A percentile compares a stretch with the other conserved stretches of the same genome.
These are phyloP conservation scores for Kwoniella sp. DNA, from an alignment of 768 basidiomycete species.

Conservation along the genomic window DNA sequence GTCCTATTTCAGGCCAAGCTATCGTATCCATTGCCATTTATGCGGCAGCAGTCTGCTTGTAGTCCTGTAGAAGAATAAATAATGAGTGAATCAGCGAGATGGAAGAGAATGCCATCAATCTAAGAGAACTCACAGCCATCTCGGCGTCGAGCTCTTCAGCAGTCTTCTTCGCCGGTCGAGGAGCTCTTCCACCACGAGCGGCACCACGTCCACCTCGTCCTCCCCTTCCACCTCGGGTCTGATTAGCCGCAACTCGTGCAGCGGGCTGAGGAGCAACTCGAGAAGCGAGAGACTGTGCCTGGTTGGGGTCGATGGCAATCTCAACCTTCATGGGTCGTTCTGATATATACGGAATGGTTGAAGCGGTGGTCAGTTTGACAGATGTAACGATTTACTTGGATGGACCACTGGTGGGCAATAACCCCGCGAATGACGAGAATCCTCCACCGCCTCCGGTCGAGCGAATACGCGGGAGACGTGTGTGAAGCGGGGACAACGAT, in stretches of 20 bases:
- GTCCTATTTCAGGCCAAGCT: too few species aligned
- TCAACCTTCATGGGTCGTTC: conserved; percentile 99
- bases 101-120: neutral
- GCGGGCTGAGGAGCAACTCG: conserved; percentile 75
- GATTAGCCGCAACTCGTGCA: conserved; percentile 51
- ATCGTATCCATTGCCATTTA: too few species aligned
- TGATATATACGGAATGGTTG: conserved; percentile 53
- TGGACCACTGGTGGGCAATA: neutral
- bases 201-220: conserved; percentile 57
- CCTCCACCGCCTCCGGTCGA: neutral
- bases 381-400: neutral
- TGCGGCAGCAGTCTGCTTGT: conserved; percentile 3
- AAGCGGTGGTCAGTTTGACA: neutral
- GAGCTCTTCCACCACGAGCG: conserved; percentile 24
- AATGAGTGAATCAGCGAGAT: too few species aligned
- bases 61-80: neutral
- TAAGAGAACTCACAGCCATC: conserved; percentile 75
- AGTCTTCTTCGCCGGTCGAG: conserved; percentile 62
- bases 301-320: conserved; percentile 84
- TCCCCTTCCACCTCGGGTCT: conserved; percentile 32
- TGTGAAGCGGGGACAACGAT: neutral
- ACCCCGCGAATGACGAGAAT: neutral
- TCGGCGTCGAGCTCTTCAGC: conserved; percentile 93
- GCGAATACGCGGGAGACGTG: neutral
- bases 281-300: conserved; percentile 69